Evolutionary conservation across 2,329 filamentous ascomycete species (phyloP).

Genomic region (Cladorrhinum sp.): DNA sequence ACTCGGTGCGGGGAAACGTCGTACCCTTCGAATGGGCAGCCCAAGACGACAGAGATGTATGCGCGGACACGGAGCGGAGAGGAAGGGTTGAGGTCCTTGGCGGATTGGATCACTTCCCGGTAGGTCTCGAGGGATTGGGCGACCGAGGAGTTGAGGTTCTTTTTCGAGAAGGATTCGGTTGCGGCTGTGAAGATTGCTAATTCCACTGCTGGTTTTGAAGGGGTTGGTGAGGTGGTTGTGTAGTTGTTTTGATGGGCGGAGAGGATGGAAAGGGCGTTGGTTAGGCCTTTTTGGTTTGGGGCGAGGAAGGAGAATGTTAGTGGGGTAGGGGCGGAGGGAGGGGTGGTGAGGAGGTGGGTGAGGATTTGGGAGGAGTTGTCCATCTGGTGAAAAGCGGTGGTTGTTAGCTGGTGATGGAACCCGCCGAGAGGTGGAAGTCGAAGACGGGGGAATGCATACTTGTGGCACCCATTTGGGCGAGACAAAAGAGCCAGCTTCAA

Average conservation of each 20-base stretch:
- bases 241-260: constrained; percentile 48
- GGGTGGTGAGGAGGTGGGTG: constrained; percentile 59
- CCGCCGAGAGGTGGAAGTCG: no score
- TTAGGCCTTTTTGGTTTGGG: constrained; percentile 71
- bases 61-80: constrained; percentile 63
- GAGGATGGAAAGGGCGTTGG: constrained; percentile 57
- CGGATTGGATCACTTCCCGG: constrained; percentile 64
- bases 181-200: constrained; percentile 79
- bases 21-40: constrained; percentile 71
- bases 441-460: constrained; percentile 39
- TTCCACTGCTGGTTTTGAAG: constrained; percentile 51
- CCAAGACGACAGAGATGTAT: constrained; percentile 77
- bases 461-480: constrained; percentile 83
- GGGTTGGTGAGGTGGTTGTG: constrained; percentile 46
- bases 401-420: neutral
- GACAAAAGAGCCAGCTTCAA: constrained; percentile 81
- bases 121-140: constrained; percentile 70
- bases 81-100: constrained; percentile 54
- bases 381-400: constrained; percentile 22
- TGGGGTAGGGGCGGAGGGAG: constrained; percentile 50
- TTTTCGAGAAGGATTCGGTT: constrained; percentile 74
- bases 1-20: constrained; percentile 62
- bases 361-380: constrained; percentile 65
- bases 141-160: constrained; percentile 80
- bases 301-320: constrained; percentile 78